Conservation (phyloP, 2,329 filamentous ascomycete species). For the Fusarium hostae region DNA sequence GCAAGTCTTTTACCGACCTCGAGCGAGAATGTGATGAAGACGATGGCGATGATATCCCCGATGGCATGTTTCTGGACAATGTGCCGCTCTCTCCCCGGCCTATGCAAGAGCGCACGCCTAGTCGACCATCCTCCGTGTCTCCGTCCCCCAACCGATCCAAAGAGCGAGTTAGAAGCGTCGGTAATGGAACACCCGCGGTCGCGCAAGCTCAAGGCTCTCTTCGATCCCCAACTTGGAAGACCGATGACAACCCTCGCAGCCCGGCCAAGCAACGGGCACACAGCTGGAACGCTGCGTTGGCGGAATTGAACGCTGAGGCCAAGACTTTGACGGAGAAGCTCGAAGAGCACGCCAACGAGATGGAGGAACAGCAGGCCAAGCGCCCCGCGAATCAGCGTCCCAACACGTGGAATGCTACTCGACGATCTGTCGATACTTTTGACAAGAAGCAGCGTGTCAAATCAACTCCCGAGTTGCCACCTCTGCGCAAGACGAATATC, state of each 20-base stretch:
- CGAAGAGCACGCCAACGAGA: conserved; percentile 79
- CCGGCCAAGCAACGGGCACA: conserved; percentile 68
- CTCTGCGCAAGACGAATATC: conserved; percentile 77
- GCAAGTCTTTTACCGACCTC: conserved; percentile 76
- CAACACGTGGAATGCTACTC: conserved; percentile 54
- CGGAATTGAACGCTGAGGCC: conserved; percentile 76
- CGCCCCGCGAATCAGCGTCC: conserved; percentile 50
- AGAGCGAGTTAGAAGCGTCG: conserved; percentile 64
- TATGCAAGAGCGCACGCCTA: conserved; percentile 64
- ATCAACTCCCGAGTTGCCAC: conserved; percentile 75
- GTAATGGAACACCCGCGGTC: conserved; percentile 72
- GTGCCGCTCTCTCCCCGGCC: conserved; percentile 83
- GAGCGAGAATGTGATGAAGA: conserved; percentile 82
- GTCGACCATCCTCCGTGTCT: conserved; percentile 63
- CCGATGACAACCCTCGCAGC: conserved; percentile 55
- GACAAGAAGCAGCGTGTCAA: conserved; percentile 67
- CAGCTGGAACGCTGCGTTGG: conserved; percentile 79
- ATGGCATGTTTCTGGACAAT: conserved; percentile 82
- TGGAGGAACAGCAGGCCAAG: conserved; percentile 53
- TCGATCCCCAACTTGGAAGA: conserved; percentile 66
- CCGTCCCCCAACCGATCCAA: conserved; percentile 66
- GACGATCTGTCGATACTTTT: conserved; percentile 48
- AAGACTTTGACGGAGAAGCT: conserved; percentile 80
- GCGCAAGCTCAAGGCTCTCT: conserved; percentile 70
- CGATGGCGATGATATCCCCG: conserved; percentile 80